Base-by-base conservation (phyloP, 306 rosid genomes). In the Cicer bijugum region DNA sequence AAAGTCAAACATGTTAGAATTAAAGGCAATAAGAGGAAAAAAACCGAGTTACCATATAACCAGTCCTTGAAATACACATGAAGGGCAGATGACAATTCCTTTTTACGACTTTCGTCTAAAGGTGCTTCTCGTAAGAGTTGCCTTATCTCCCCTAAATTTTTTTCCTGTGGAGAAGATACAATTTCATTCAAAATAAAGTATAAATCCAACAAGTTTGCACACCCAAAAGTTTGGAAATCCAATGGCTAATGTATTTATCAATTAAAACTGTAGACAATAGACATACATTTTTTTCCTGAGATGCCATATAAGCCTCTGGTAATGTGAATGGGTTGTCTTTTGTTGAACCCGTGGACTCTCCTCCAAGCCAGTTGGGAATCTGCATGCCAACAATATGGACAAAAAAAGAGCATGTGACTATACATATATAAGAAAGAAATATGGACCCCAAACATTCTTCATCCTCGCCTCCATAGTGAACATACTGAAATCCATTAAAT, bases 61-160 rank as follows among this genome's bases (percentile, higher is more conserved):
- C 99, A 95, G 78, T 95, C 99, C 84, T 84, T 95, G 83, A 95
- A 95, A 84, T 88, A 87, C 65, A 87, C 88, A 71, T 95, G 99
- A 53, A 95, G 93, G 1, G 99, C 99, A 40, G 88, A 82, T 56
- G 97, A 91, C 80, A 95, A 80, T 75, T 95, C 99, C 23, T 93
- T 89, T 77, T 85, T 92, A 37, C 93, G 94, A 61, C 71, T 90
- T 53, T 95, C 99, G 83, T 95, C 97, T 35, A 95, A 91, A 12
- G 97, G 85, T 48, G 93, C 89, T 82, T 95, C 99, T 57, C 86
- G 83, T 83, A 95, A 78, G 68, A 85, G 82, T 75, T 92, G 90
- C 84, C 81, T 86, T 76, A 88, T 80, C 82, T 91, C 99, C 79
- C 65, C 93, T 38, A 95, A 83, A 78, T 81, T 88, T 63, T 88